Base-by-base conservation (phyloP, 208 protist species). In the Leishmania amazonensis region DNA sequence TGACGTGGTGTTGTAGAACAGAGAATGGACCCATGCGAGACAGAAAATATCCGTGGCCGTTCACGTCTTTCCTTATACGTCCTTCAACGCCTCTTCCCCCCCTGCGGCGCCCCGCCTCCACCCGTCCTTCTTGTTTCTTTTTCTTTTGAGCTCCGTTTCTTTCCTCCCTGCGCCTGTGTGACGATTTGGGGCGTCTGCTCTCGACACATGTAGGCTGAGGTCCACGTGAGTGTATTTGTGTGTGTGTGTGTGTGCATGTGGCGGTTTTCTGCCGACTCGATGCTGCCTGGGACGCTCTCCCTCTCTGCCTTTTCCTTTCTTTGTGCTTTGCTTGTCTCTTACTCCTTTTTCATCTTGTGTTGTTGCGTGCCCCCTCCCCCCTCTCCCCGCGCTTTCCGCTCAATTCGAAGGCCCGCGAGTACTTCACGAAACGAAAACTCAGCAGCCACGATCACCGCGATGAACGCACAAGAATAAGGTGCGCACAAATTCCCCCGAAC, bases 141-240 rank as follows among this genome's bases (percentile, higher is more conserved):
- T 68, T 24, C 24, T 7, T 73, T 79, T 73, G 70, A 68, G 0
- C 49, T 51, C 45, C 53, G 31, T 31, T 47, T 21, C 51, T 81
- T 76, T 73, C 72, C 7, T 75, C 31, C 11, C n/a, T 51, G 38
- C 64, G 57, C 77, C 42, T 72, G 62, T 83, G 31, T 42, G 58
- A 64, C 28, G 58, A 64, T 31, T 28, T 24, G 58, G 58, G 15
- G 8, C 28, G 28, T 8, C 0, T 31, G 19, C 28, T 31, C 28
- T 64, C 9, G 58, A 13, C 5, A 35, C 28, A 64, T 35, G 8
- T 15, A 64, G 51, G 51, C 51, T 54, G 5, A 54, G 15, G 51
- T 54, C 51, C 17, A 4, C 9, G 51, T 54, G 51, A 24, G 53
- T 57, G 53, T 57, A 5, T 21, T 5, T 57, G 15, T 24, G 53